Conservation (phyloP, 352 stramenopile genomes). For the Bremia lactucae region DNA sequence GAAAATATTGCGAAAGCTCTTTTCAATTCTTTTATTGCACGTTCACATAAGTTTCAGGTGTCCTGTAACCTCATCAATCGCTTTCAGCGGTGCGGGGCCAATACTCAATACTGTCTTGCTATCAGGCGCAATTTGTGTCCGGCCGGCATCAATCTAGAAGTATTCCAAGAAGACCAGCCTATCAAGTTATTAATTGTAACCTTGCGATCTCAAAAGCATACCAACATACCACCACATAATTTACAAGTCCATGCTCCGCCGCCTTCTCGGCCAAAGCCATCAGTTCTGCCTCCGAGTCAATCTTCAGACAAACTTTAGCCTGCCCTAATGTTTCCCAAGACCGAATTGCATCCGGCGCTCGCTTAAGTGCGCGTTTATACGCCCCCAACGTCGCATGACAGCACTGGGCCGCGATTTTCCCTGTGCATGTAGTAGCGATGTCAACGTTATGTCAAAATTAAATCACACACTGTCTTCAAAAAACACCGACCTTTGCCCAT, state of each 20-base stretch:
- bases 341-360: slow-evolving; percentile 51
- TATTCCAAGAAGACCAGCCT: no score
- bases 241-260: slow-evolving; percentile 45
- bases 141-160: slow-evolving; percentile 65
- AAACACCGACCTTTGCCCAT: slow-evolving; percentile 91
- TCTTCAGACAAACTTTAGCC: slow-evolving; percentile 79
- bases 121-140: slow-evolving; percentile 78
- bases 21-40: not conserved
- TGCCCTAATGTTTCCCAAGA: slow-evolving; percentile 79
- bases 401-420: slow-evolving; percentile 81
- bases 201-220: no score
- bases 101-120: slow-evolving; percentile 81
- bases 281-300: slow-evolving; percentile 80
- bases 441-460: not conserved
- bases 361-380: slow-evolving; percentile 88
- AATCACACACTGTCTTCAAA: not conserved
- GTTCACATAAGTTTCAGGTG: slow-evolving; percentile 82
- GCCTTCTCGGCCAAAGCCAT: slow-evolving; percentile 54
- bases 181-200: no score
- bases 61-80: slow-evolving; percentile 59
- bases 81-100: slow-evolving; percentile 53
- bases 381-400: slow-evolving; percentile 89
- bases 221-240: slow-evolving; percentile 69
- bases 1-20: no score
- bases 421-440: slow-evolving; percentile 12